Evolutionary conservation across 495 filamentous ascomycete genomes (phyloP), one percentile per base, ranked within the genome.

Genomic region (Monascus purpureus): DNA sequence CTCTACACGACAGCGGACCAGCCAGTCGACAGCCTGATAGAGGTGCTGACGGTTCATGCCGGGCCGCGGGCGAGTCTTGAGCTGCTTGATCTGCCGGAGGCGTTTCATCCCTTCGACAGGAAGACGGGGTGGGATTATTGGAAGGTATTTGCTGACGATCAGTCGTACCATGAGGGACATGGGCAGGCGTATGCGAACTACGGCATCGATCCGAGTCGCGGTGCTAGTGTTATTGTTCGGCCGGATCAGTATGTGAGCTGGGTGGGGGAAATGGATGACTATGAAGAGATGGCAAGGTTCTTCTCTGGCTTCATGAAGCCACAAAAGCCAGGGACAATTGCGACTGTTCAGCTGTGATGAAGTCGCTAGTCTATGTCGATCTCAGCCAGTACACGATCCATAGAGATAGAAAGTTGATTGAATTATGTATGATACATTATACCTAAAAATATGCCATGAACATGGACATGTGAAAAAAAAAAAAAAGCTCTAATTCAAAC

Each of bases 211-310:
- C 48, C 36, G n/a, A 57, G 65, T 29, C 54, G 40, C 8, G 77
- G 78, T 0, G 70, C 65, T 38, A 53, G 70, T 8, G 67, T 78
- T 3, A 57, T 75, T 24, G 8, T 62, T 1, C 43, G 74, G n/a
- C 77, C 77, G 6, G 77, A 80, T 57, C 66, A 72, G 46, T 71
- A 80, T 56, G 65, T 79, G 13, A 62, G 63, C 1, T 74, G 58
- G 59, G 48, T 77, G 4, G 69, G 70, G 2, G 63, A 63, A 20
- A 24, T 76, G 26, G 68, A 70, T 32, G 68, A 70, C 50, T 27
- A 27, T n/a, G 25, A 27, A 3, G 4, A 9, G 4, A 12, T 27
- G n/a, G 25, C n/a, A 6, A 27, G 13, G 25, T 27, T 27, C 25
- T 27, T 27, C 25, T 27, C 25, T 5, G 25, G 5, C 4, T 27